These are phyloP conservation scores for Tulasnella calospora DNA, from an alignment of 768 basidiomycete genomes.

Conservation along the genomic window DNA sequence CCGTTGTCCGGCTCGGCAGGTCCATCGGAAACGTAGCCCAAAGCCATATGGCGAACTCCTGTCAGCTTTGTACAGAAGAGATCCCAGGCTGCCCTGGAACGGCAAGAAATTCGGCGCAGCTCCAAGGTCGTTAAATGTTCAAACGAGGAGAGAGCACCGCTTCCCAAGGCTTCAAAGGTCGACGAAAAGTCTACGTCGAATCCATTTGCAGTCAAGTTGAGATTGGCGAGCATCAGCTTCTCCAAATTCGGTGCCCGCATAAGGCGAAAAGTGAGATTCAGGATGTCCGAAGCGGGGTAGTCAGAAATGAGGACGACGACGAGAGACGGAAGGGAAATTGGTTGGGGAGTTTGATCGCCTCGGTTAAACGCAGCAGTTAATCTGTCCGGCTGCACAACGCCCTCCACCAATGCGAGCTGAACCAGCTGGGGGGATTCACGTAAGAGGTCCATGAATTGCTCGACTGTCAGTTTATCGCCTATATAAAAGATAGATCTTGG, in stretches of 20 bases:
- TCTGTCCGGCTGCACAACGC: neutral
- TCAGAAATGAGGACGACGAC: neutral
- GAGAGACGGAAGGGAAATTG: neutral
- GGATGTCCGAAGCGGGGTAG: neutral
- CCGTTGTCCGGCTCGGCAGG: neutral
- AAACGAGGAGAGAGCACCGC: neutral
- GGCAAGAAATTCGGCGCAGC: neutral
- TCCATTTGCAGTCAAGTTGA: neutral
- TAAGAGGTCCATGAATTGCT: constrained; percentile 34
- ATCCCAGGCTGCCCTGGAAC: neutral
- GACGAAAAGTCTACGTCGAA: neutral
- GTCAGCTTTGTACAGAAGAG: neutral
- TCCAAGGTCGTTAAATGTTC: neutral
- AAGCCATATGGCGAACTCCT: neutral
- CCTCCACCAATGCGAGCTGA: neutral
- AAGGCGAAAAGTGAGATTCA: neutral
- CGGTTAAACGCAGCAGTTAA: neutral
- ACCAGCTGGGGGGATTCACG: constrained; percentile 53
- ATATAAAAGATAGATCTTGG: neutral
- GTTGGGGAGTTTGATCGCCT: neutral
- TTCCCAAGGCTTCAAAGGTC: neutral
- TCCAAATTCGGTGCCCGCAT: neutral
- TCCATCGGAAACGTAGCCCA: neutral
- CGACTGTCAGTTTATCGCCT: neutral
- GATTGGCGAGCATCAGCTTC: neutral